Evolutionary conservation across 1,139 yeast genomes (phyloP).

Genomic region (Yamadazyma dushanensis): DNA sequence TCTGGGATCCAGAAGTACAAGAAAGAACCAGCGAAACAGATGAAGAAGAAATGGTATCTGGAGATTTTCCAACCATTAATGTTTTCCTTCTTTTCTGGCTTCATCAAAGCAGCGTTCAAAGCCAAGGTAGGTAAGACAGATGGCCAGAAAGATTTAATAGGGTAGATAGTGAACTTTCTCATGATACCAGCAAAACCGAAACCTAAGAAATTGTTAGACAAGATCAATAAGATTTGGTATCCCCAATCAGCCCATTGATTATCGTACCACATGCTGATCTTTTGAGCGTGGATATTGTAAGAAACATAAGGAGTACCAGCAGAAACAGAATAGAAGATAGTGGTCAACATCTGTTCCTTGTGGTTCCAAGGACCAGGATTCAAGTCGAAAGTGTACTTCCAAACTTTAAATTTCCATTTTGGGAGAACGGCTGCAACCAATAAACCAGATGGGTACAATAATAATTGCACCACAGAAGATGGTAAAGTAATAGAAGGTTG

Average conservation of each 20-base stretch:
- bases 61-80: constrained; percentile 41
- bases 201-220: constrained; percentile 60
- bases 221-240: constrained; percentile 48
- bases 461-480: constrained; percentile 53
- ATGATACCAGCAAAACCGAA: constrained; percentile 64
- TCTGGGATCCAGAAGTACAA: constrained; percentile 37
- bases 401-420: constrained; percentile 40
- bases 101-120: constrained; percentile 51
- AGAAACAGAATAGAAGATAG: constrained; percentile 44
- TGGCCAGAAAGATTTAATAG: constrained; percentile 59
- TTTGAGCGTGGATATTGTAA: constrained; percentile 46
- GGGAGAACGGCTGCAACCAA: constrained; percentile 43
- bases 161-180: constrained; percentile 58
- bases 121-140: constrained; percentile 55
- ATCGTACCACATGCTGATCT: constrained; percentile 37
- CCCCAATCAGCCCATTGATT: constrained; percentile 47
- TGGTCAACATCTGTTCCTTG: constrained; percentile 60
- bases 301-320: constrained; percentile 44
- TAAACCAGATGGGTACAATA: constrained; percentile 58
- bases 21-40: constrained; percentile 24
- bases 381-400: constrained; percentile 40
- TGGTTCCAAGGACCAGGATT: constrained; percentile 62
- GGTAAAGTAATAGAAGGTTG: constrained; percentile 49
- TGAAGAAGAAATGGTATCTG: constrained; percentile 30
- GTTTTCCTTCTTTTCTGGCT: constrained; percentile 39